Evolutionary conservation across 768 basidiomycete species (phyloP).

Genomic region (Dioszegia hungarica): DNA sequence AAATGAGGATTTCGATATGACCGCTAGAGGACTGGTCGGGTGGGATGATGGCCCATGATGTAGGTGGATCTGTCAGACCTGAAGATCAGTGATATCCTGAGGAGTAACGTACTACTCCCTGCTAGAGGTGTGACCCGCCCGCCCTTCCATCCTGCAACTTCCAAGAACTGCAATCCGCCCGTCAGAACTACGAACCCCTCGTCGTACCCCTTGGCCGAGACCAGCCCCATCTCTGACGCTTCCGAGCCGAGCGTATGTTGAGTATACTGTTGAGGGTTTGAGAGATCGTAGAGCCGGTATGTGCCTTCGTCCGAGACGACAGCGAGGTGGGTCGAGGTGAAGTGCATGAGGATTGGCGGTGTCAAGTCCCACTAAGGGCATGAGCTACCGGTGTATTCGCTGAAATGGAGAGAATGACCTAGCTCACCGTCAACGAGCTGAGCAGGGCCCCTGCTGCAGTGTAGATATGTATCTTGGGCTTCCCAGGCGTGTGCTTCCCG

Average conservation of each 20-base stretch:
- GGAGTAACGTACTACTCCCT: slow-evolving; percentile 61
- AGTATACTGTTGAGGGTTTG: slow-evolving; percentile 66
- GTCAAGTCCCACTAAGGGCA: slow-evolving; percentile 81
- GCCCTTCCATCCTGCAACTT: slow-evolving; percentile 86
- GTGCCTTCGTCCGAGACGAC: slow-evolving; percentile 87
- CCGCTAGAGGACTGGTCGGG: slow-evolving; percentile 83
- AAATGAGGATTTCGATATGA: slow-evolving; percentile 82
- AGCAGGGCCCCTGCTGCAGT: slow-evolving; percentile 72
- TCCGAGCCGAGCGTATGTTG: slow-evolving; percentile 81
- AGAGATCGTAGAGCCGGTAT: slow-evolving; percentile 68
- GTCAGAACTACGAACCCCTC: slow-evolving; percentile 82
- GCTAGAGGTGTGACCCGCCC: slow-evolving; percentile 67
- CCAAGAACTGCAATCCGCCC: slow-evolving; percentile 66
- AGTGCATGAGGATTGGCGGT: slow-evolving; percentile 61
- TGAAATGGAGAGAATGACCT: no score
- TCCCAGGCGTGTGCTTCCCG: slow-evolving; percentile 57
- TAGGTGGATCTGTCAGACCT: slow-evolving; percentile 74
- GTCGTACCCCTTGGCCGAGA: slow-evolving; percentile 81
- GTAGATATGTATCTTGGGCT: slow-evolving; percentile 79
- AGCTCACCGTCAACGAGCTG: slow-evolving; percentile 51
- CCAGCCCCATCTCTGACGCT: slow-evolving; percentile 69
- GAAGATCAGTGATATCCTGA: no score
- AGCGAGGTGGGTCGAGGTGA: slow-evolving; percentile 54
- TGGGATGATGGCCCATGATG: slow-evolving; percentile 81
- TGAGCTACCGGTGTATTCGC: no score